phyloP scores from a whole-genome alignment of 331 rosid genomes.

The Rosa hybrid region DNA sequence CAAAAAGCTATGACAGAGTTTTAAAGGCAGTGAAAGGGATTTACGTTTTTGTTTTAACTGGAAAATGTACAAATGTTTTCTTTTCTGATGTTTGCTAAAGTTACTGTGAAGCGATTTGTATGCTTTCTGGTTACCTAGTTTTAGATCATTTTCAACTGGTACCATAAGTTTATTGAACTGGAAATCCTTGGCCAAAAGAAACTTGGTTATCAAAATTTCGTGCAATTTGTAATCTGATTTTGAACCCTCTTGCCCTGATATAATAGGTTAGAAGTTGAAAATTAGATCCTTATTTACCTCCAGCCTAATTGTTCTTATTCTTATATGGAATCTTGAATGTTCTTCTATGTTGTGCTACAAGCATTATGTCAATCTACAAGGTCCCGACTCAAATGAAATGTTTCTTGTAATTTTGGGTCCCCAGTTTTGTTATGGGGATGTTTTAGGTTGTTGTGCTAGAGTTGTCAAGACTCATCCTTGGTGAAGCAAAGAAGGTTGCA shows the following conservation, averaged over 20 bases:
- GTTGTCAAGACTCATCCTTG: not conserved
- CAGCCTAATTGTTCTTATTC: not conserved
- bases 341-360: not conserved
- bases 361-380: not conserved
- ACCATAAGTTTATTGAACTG: not conserved
- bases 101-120: not conserved
- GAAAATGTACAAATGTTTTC: not conserved
- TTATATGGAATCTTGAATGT: not conserved
- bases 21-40: not conserved
- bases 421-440: not conserved
- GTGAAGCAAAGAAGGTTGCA: slow-evolving; percentile 2
- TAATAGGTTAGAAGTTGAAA: not conserved
- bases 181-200: not conserved
- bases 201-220: not conserved
- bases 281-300: not conserved
- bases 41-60: not conserved
- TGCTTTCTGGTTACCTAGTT: not conserved
- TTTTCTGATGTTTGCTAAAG: not conserved
- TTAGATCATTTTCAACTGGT: not conserved
- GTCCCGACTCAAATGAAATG: not conserved
- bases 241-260: not conserved
- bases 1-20: not conserved
- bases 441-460: not conserved
- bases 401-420: not conserved
- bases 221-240: not conserved